phyloP scores from a whole-genome alignment of 352 stramenopile genomes.

The Pythium volutum region DNA sequence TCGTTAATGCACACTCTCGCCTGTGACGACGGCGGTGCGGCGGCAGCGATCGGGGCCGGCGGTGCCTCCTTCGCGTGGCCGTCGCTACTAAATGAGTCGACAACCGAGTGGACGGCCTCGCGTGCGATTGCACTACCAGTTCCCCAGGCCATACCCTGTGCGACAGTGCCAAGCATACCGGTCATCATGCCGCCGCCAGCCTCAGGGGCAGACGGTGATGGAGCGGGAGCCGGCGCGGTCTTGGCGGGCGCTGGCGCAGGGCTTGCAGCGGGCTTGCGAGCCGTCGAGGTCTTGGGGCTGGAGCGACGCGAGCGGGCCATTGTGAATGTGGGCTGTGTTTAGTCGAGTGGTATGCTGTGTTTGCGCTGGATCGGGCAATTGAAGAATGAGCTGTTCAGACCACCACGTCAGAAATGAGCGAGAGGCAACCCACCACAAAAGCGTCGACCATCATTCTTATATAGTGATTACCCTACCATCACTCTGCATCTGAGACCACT shows the following conservation, averaged over 20 bases:
- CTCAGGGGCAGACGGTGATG: constrained; percentile 28
- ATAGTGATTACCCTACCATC: constrained; percentile 15
- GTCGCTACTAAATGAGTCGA: constrained; percentile 50
- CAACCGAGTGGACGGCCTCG: constrained; percentile 67
- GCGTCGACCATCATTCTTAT: constrained; percentile 16
- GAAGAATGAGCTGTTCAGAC: constrained; percentile 5
- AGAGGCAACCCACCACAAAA: constrained; percentile 3
- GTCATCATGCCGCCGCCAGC: constrained; percentile 81
- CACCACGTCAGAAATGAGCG: constrained; percentile 12
- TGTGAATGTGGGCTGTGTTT: constrained; percentile 11
- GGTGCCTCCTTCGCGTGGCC: constrained; percentile 38
- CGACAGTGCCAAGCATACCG: constrained; percentile 93
- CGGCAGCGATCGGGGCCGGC: constrained; percentile 13
- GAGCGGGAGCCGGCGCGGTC: constrained; percentile 29
- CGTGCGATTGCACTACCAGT: constrained; percentile 95
- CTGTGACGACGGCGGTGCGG: constrained; percentile 12
- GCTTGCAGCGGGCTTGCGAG: constrained; percentile 37
- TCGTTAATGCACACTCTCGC: constrained; percentile 47
- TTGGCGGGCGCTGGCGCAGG: constrained; percentile 25
- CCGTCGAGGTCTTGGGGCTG: constrained; percentile 27
- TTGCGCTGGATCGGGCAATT: constrained; percentile 3
- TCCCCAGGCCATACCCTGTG: constrained; percentile 96
- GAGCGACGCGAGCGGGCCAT: constrained; percentile 75
- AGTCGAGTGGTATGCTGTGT: not conserved
- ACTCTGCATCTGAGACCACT: constrained; percentile 5